These are phyloP conservation scores for Candolleomyces efflorescens DNA, from an alignment of 768 basidiomycete species.

Conservation along the genomic window DNA sequence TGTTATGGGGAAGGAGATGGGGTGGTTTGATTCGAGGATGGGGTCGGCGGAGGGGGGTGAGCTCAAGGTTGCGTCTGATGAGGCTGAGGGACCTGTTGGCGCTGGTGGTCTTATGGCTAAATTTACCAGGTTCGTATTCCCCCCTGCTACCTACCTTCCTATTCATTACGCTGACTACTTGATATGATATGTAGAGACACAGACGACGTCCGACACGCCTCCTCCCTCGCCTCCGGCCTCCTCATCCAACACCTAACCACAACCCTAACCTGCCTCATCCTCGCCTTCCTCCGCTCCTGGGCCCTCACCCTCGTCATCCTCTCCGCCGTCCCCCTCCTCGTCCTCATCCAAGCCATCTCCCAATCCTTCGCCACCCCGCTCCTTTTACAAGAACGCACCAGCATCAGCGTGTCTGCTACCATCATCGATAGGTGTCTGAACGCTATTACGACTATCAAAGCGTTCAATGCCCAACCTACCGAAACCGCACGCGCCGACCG, in stretches of 20 bases:
- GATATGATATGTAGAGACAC: constrained; percentile 76
- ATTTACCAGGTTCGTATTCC: constrained; percentile 63
- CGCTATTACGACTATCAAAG: constrained; percentile 88
- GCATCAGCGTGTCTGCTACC: constrained; percentile 68
- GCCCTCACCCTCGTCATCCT: constrained; percentile 90
- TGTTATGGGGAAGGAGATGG: constrained; percentile 68
- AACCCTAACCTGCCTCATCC: constrained; percentile 68
- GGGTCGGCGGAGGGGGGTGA: constrained; percentile 43
- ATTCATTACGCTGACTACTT: background rate
- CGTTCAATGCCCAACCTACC: constrained; percentile 71
- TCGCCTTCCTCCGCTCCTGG: constrained; percentile 80
- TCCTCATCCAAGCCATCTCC: constrained; percentile 70
- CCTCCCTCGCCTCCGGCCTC: constrained; percentile 74
- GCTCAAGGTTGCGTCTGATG: constrained; percentile 26
- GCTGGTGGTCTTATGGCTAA: constrained; percentile 93
- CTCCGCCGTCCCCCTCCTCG: constrained; percentile 78
- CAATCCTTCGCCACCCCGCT: constrained; percentile 67
- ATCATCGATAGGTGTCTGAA: constrained; percentile 72
- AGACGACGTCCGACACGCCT: constrained; percentile 85
- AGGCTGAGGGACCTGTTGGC: constrained; percentile 49
- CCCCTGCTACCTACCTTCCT: no score
- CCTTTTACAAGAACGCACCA: constrained; percentile 62
- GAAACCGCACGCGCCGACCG: constrained; percentile 41
- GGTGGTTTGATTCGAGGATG: constrained; percentile 89
- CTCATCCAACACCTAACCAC: constrained; percentile 81